These are phyloP conservation scores for Rosa persica DNA, from an alignment of 306 rosid species.

Conservation along the genomic window DNA sequence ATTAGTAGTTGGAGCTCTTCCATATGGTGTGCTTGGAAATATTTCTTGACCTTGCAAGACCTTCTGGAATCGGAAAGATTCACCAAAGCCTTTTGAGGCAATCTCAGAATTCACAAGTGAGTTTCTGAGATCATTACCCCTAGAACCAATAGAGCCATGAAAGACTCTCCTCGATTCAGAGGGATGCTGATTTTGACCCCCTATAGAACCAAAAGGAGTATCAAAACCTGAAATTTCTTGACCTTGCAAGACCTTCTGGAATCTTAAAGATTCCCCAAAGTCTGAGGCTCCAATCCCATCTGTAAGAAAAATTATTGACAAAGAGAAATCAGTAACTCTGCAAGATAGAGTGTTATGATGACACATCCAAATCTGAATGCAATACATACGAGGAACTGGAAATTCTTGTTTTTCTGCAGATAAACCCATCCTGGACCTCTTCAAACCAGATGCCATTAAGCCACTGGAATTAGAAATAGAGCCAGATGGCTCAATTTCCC, in stretches of 20 bases:
- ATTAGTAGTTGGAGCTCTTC: constrained; percentile 48
- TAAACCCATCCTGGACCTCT: constrained; percentile 77
- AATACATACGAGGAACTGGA: constrained; percentile 67
- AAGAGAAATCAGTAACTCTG: constrained; percentile 15
- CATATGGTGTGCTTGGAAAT: constrained; percentile 64
- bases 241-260: constrained; percentile 99
- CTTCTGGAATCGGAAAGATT: constrained; percentile 86
- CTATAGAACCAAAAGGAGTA: constrained; percentile 53
- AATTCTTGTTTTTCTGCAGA: constrained; percentile 56
- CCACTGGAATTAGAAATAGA: constrained; percentile 56
- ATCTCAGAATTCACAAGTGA: constrained; percentile 47
- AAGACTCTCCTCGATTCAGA: constrained; percentile 63
- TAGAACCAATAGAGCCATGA: constrained; percentile 54
- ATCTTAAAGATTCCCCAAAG: constrained; percentile 92
- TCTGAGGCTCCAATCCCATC: constrained; percentile 84
- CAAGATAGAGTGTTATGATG: neutral
- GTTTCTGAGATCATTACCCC: constrained; percentile 58
- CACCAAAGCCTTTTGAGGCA: constrained; percentile 69
- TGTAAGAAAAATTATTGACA: constrained; percentile 27
- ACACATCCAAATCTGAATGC: neutral
- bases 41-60: constrained; percentile 99
- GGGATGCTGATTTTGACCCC: constrained; percentile 48
- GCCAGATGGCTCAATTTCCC: constrained; percentile 94
- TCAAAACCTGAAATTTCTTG: constrained; percentile 90
- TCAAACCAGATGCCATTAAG: constrained; percentile 67